Evolutionary conservation across 495 filamentous ascomycete species (phyloP), one percentile per base, ranked within the genome.

Genomic region (Aspergillus kassunensis): DNA sequence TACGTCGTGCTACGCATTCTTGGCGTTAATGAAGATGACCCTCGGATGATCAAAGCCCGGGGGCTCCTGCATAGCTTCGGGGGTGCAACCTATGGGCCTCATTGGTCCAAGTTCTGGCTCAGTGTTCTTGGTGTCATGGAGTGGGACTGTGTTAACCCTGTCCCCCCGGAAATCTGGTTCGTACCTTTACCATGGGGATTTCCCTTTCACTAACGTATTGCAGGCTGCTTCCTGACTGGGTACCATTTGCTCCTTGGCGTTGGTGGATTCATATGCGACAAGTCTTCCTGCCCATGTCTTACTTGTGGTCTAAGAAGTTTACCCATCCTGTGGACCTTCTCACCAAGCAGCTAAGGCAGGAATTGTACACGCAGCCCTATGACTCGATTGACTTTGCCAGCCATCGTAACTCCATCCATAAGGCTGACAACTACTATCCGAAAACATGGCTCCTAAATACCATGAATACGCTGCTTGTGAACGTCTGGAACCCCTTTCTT

Each of bases 241-340:
- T 91, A 12, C 95, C 93, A 1, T 80, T 97, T 57, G 85, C 89
- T 9, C 93, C 95, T 0, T 97, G 95, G 93, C 78, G 90, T 40
- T 98, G 93, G 93, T 98, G 93, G 93, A 90, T 96, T 55, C 93
- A 98, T 55, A 96, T 96, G 68, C 89, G 93, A 13, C 82, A 86
- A 65, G 92, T 98, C 25, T 96, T 91, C 66, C 68, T 96, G 30
- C 87, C 92, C 9, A 96, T 97, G 89, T 84, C 86, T 11, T 97
- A 85, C 59, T 74, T 97, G 33, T 96, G 85, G 73, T 92, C 89
- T 6, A 86, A 84, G 70, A 79, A 78, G 36, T 95, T 84, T 77
- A 77, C 78, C 10, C 82, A 81, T 51, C 87, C 88, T 15, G 73
- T 85, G 45, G 88, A 85, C 41, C 80, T 88, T 9, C 56, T 92